Evolutionary conservation across 2,329 filamentous ascomycete species (phyloP), one percentile per base, ranked within the genome.

Genomic region (Arthrobotrys entomopaga): DNA sequence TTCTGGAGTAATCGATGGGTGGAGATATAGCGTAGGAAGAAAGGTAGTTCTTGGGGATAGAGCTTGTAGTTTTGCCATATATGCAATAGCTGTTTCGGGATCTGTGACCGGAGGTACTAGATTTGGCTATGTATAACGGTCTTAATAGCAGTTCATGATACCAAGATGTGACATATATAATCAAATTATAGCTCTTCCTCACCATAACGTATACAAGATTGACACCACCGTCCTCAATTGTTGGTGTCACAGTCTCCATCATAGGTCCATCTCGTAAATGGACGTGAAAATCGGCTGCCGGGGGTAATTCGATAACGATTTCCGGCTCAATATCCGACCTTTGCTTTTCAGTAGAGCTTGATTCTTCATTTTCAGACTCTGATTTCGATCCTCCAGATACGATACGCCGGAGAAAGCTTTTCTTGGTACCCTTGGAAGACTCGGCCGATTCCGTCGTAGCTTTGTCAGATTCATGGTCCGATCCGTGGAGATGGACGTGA

Each of bases 11-110:
- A 91, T 84, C 20, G 85, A 86, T 10, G 85, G 83, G 79, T 91
- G 88, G 63, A 86, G 84, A 79, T 88, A 92, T 49, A 93, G 84
- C 0, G 90, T 90, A 90, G 93, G 92, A 71, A 93, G 85, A 79
- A 87, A 92, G 71, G 86, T 86, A 71, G 92, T 87, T 59, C 85
- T 84, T 1, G 87, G 85, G 58, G 88, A 87, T 74, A 90, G 82
- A 49, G 85, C 84, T 77, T 86, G 83, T 15, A 93, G 83, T 52
- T 85, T 84, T 24, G 83, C 80, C 80, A 88, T 86, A 82, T 93
- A 93, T 48, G 87, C 87, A 22, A 92, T 82, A 7, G 88, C 90
- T 80, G 87, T 83, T 53, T 83, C 82, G 49, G 89, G 86, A 19
- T 85, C 87, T 13, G 86, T 89, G 65, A 90, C 82, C 15, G 88